Percentiles rank a stretch among this genome's conserved stretches.
Evolutionary conservation across 352 stramenopile genomes (phyloP).

Genomic region (Pythium volutum): DNA sequence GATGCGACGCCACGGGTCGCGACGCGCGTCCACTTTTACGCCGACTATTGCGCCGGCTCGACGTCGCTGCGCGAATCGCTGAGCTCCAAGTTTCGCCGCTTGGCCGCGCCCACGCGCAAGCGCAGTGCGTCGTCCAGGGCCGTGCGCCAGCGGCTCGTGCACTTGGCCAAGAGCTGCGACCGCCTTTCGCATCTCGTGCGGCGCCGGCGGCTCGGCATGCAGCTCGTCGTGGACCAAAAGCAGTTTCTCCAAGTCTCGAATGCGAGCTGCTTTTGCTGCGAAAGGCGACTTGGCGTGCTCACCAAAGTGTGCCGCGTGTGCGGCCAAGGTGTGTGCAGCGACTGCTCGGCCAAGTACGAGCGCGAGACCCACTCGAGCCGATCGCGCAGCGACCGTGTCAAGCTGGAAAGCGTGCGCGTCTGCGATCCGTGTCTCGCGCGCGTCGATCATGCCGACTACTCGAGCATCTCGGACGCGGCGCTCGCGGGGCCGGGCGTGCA

Average conservation of each 20-base stretch:
- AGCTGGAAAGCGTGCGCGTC: constrained; percentile 9
- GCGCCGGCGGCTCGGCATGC: constrained; percentile 47
- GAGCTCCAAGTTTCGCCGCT: background rate
- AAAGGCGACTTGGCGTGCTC: background rate
- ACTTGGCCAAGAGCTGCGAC: constrained; percentile 10
- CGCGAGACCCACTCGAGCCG: constrained; percentile 6
- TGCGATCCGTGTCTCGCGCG: constrained; percentile 14
- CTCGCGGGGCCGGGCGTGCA: background rate
- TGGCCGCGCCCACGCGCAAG: background rate
- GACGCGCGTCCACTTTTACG: constrained; percentile 5
- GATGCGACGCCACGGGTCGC: background rate
- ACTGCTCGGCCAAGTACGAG: constrained; percentile 13
- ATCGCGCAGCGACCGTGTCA: background rate
- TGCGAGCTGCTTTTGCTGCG: background rate
- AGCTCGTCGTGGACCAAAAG: constrained; percentile 40
- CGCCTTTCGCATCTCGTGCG: constrained; percentile 43
- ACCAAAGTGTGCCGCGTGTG: constrained; percentile 10
- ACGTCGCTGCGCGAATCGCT: background rate
- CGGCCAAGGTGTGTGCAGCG: constrained; percentile 4
- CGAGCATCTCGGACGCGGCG: background rate
- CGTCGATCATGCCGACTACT: constrained; percentile 12
- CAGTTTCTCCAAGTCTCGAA: background rate
- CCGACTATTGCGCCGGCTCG: background rate
- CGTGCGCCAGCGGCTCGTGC: background rate
- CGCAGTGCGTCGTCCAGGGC: background rate